Conservation (phyloP, 1,284 basidiomycete genomes). For the Mycocalia duriaeana region DNA sequence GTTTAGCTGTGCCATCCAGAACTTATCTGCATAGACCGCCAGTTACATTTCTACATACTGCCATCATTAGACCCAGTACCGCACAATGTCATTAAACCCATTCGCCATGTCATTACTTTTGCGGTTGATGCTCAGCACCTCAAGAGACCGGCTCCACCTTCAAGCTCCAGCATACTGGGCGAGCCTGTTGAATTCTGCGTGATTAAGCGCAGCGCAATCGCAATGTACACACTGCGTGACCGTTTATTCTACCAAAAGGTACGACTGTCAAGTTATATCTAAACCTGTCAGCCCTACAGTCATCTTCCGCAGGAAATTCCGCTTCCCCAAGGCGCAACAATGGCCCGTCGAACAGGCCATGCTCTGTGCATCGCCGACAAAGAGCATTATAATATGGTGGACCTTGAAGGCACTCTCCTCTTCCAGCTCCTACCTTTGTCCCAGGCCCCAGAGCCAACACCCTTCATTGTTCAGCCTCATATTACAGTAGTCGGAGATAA, state of each 20-base stretch:
- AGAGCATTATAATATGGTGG: conserved; percentile 71
- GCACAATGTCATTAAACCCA: conserved; percentile 62
- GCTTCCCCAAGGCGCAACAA: conserved; percentile 54
- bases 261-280: no score
- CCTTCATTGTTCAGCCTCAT: conserved; percentile 53
- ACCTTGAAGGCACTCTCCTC: conserved; percentile 64
- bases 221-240: conserved; percentile 62
- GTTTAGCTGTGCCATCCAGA: neutral
- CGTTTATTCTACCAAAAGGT: conserved; percentile 62
- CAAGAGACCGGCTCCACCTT: conserved; percentile 44
- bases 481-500: conserved; percentile 71
- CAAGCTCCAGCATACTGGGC: conserved; percentile 29
- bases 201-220: conserved; percentile 67
- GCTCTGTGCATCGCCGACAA: conserved; percentile 74
- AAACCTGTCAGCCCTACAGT: no score
- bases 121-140: conserved; percentile 79
- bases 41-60: conserved; percentile 75
- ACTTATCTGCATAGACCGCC: conserved; percentile 49
- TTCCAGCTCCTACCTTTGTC: conserved; percentile 74
- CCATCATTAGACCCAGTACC: conserved; percentile 75
- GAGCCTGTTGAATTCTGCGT: conserved; percentile 75
- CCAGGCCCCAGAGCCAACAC: conserved; percentile 47
- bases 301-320: conserved; percentile 84
- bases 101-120: conserved; percentile 75
- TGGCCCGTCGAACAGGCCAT: conserved; percentile 62